These are phyloP conservation scores for Chlamydomonas urium DNA, from an alignment of 139 green algal genomes.

Conservation along the genomic window DNA sequence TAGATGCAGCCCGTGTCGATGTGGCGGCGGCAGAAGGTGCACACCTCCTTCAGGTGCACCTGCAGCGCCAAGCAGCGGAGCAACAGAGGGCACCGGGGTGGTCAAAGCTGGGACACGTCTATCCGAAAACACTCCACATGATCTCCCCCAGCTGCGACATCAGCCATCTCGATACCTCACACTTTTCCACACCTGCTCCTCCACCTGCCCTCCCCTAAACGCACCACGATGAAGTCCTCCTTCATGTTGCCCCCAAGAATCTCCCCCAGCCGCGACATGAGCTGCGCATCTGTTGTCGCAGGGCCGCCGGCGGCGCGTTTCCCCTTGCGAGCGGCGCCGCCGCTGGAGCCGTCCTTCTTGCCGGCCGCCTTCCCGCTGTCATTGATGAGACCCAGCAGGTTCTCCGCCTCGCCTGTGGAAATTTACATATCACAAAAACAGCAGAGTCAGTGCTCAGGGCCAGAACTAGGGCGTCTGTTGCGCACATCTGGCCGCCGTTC, in stretches of 20 bases:
- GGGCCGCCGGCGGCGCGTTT: slow-evolving; percentile 62
- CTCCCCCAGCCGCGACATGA: slow-evolving; percentile 79
- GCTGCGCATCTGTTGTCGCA: slow-evolving; percentile 59
- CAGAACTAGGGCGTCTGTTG: background rate
- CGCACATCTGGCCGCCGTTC: background rate
- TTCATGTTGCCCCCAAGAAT: slow-evolving; percentile 84
- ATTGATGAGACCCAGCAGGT: slow-evolving; percentile 54
- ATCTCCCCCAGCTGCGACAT: no score
- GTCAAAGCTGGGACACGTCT: no score
- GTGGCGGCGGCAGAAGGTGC: slow-evolving; percentile 75
- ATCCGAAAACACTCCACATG: no score
- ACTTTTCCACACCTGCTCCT: no score
- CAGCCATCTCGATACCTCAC: no score
- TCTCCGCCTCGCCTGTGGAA: slow-evolving; percentile 63
- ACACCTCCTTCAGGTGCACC: slow-evolving; percentile 88
- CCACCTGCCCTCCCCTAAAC: no score
- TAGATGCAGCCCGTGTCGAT: slow-evolving; percentile 17
- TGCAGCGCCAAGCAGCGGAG: no score
- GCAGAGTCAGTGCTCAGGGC: background rate
- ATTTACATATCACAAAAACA: no score
- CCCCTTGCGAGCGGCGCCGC: slow-evolving; percentile 61
- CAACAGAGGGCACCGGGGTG: no score
- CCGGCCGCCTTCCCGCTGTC: slow-evolving; percentile 32
- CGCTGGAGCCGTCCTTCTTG: slow-evolving; percentile 27
- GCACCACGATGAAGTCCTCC: slow-evolving; percentile 98